A percentile compares a stretch with the other conserved stretches of the same genome.
phyloP scores from a whole-genome alignment of 2,329 filamentous ascomycete genomes.

The Pyricularia grisea region DNA sequence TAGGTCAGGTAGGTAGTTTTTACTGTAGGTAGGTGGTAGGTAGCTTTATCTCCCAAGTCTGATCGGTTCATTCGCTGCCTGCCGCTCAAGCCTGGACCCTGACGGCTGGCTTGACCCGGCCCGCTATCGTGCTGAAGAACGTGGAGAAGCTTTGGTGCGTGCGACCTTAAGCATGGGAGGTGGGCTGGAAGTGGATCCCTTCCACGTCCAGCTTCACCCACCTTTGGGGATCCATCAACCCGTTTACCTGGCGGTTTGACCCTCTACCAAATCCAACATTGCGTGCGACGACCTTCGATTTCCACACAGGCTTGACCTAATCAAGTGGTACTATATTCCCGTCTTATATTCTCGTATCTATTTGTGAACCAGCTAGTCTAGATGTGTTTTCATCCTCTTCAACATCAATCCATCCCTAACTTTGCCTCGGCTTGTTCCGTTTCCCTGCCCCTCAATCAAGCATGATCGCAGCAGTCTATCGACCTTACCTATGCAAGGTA shows the following conservation, averaged over 20 bases:
- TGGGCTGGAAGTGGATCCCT: background rate
- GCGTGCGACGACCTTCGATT: background rate
- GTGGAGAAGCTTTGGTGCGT: background rate
- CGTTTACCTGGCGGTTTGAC: background rate
- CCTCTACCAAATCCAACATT: background rate
- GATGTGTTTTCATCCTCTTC: background rate
- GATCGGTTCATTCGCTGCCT: background rate
- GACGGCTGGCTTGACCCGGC: background rate
- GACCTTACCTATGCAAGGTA: background rate
- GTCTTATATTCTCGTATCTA: background rate
- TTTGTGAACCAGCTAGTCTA: background rate
- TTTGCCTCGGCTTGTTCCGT: background rate
- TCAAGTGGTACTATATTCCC: background rate
- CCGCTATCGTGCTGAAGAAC: background rate
- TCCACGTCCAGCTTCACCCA: background rate
- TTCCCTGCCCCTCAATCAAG: background rate
- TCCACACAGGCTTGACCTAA: background rate
- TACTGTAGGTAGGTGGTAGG: background rate
- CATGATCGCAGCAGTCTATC: background rate
- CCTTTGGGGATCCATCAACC: background rate
- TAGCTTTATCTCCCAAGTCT: background rate
- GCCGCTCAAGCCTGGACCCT: background rate
- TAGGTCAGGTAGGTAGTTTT: too few relatives aligned
- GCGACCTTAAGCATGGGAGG: background rate
- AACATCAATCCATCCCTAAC: background rate